Percentiles rank a stretch among this genome's conserved stretches.
These are phyloP conservation scores for Nidula microcarpa DNA, from an alignment of 768 basidiomycete genomes.

Conservation along the genomic window DNA sequence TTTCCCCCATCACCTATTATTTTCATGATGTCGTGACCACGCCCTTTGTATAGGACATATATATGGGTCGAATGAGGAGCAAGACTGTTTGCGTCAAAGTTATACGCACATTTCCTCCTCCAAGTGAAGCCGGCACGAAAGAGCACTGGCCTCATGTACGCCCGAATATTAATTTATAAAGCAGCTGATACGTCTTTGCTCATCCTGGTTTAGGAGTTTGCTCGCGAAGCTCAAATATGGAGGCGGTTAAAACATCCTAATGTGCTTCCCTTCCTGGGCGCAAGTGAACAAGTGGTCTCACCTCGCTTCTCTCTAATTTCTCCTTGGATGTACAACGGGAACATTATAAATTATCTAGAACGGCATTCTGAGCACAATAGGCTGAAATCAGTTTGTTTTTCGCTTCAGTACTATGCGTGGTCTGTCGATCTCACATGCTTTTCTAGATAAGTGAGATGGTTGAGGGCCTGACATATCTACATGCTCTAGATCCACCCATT, in stretches of 20 bases:
- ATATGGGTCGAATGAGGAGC: constrained; percentile 8
- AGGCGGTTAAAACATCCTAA: not conserved
- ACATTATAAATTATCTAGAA: not conserved
- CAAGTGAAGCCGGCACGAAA: not conserved
- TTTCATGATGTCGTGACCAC: not conserved
- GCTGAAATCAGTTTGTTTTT: not conserved
- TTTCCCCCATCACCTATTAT: not conserved
- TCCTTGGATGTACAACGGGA: constrained; percentile 1
- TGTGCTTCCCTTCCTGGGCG: not conserved
- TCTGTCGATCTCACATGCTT: no score
- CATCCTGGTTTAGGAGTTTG: not conserved
- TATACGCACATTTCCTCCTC: constrained; percentile 12
- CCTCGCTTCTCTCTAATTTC: not conserved
- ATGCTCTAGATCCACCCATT: not conserved
- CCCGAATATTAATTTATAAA: not conserved
- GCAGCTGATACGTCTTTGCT: not conserved
- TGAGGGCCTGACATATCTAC: not conserved
- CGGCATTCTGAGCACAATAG: not conserved
- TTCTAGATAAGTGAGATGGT: not conserved
- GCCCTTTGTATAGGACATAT: constrained; percentile 13
- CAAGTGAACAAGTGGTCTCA: not conserved
- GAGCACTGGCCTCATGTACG: not conserved
- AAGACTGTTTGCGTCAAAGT: constrained; percentile 15
- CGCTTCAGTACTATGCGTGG: not conserved
- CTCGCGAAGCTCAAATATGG: not conserved